These are phyloP conservation scores for Arthroderma sp. DNA, from an alignment of 2,329 filamentous ascomycete genomes.

Conservation along the genomic window DNA sequence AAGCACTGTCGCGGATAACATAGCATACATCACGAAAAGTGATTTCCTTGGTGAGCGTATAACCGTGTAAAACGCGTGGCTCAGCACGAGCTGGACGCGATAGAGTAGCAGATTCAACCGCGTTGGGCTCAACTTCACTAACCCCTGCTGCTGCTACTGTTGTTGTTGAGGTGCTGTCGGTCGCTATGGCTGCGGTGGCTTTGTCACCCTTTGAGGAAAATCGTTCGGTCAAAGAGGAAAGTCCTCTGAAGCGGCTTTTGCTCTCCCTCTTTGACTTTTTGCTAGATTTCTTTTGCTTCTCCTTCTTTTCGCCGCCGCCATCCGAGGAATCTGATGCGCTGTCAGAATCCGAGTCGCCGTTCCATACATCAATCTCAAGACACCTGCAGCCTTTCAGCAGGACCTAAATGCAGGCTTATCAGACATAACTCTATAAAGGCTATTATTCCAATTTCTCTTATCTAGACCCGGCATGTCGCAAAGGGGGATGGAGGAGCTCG, in stretches of 20 bases:
- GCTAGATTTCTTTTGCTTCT: constrained; percentile 15
- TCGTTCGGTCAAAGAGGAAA: constrained; percentile 10
- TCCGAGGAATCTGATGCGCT: constrained; percentile 16
- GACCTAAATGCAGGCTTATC: constrained; percentile 34
- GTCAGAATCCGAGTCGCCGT: constrained; percentile 45
- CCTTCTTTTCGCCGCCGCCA: constrained; percentile 12
- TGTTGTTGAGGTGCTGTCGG: background rate
- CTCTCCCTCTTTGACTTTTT: constrained; percentile 10
- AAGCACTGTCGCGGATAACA: constrained; percentile 66
- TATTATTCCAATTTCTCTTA: no score
- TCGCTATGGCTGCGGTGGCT: background rate
- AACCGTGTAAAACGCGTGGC: constrained; percentile 73
- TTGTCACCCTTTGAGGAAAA: constrained; percentile 2
- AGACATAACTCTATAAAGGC: no score
- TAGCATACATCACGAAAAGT: constrained; percentile 77
- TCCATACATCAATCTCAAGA: constrained; percentile 92
- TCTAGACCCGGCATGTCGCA: no score
- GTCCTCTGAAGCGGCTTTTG: constrained; percentile 11
- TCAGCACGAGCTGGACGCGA: constrained; percentile 33
- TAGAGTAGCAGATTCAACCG: constrained; percentile 2
- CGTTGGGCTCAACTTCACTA: background rate
- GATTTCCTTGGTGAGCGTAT: constrained; percentile 74
- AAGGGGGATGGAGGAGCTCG: no score
- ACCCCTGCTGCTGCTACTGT: constrained; percentile 14
- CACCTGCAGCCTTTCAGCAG: constrained; percentile 69